Evolutionary conservation across 768 basidiomycete genomes (phyloP), one percentile per base, ranked within the genome.

Genomic region (Lentinula raphanica): DNA sequence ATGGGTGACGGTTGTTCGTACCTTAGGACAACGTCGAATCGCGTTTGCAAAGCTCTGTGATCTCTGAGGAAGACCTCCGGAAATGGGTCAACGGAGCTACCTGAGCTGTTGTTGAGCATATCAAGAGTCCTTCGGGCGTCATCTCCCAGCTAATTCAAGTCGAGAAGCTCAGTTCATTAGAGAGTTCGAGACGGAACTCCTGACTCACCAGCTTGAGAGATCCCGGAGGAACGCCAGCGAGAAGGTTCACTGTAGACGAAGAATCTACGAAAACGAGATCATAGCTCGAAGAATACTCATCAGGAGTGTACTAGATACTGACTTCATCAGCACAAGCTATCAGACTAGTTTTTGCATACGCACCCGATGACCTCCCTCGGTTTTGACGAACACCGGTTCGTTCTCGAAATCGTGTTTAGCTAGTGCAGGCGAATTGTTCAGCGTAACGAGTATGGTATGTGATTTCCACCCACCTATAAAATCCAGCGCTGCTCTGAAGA

Each of bases 401-500:
- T 72, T 74, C 32, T 67, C 71, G 53, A 90, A 90, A 56, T 92
- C 82, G 58, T 86, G 86, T 56, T 85, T 85, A 3, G 88, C 92
- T 94, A 55, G 1, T 49, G 57, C 38, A 35, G 11, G 54, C 39
- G 60, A 69, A 54, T 28, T 35, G 23, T 17, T 9, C n/a, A 13
- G 21, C 7, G 53, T 9, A 19, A 27, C 19, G 21, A 54, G n/a
- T n/a, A 21, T n/a, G n/a, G 21, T 36, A n/a, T 28, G 31, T 17
- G 6, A 54, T 29, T 32, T 2, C 21, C 15, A 68, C 87, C 62
- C 66, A 94, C 94, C 82, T 23, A 98, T 68, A 65, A 94, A 87
- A 67, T 94, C 91, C 63, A 96, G 72, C 1, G 84, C 87, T 32
- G 90, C 92, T 63, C 88, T 83, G 69, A 98, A 88, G 28, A 96